phyloP scores from a whole-genome alignment of 2,329 filamentous ascomycete genomes.

The Amphichorda felina region DNA sequence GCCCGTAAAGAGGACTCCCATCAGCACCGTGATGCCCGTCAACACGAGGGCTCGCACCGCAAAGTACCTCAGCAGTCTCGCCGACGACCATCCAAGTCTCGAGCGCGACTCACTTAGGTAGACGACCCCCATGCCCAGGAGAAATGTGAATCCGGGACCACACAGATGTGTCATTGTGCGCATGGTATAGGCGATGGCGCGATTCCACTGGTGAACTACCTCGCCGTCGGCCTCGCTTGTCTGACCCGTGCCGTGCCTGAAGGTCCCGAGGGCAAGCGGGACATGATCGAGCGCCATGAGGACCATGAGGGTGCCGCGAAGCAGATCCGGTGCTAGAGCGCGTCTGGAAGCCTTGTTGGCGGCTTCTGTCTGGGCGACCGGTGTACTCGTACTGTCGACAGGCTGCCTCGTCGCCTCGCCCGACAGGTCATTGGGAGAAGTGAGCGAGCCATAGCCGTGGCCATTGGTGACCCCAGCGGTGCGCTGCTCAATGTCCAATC shows the following conservation, averaged over 20 bases:
- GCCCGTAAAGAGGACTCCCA: conserved; percentile 18
- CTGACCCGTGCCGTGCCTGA: conserved; percentile 26
- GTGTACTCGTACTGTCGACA: neutral
- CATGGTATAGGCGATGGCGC: conserved; percentile 20
- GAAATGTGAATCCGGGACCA: conserved; percentile 30
- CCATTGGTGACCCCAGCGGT: too few relatives aligned
- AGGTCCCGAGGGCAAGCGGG: conserved; percentile 23
- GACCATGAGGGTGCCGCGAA: conserved; percentile 30
- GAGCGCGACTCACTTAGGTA: conserved; percentile 30
- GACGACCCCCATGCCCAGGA: conserved; percentile 32
- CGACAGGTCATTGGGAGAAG: too few relatives aligned
- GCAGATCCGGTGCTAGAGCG: conserved; percentile 28
- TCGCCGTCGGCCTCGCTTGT: conserved; percentile 21
- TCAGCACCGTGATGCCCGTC: conserved; percentile 15
- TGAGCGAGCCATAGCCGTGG: too few relatives aligned
- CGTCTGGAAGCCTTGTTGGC: conserved; percentile 8
- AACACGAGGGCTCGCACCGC: conserved; percentile 24
- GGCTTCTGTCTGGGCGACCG: neutral
- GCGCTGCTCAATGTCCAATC: too few relatives aligned
- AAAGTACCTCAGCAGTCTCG: conserved; percentile 21
- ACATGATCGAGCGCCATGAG: conserved; percentile 32
- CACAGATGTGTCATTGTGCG: conserved; percentile 31
- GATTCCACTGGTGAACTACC: conserved; percentile 24
- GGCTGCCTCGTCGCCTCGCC: neutral
- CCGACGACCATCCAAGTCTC: conserved; percentile 17